Evolutionary conservation across 352 stramenopile species (phyloP), one percentile per base, ranked within the genome.

Genomic region (Phytophthora cactorum): DNA sequence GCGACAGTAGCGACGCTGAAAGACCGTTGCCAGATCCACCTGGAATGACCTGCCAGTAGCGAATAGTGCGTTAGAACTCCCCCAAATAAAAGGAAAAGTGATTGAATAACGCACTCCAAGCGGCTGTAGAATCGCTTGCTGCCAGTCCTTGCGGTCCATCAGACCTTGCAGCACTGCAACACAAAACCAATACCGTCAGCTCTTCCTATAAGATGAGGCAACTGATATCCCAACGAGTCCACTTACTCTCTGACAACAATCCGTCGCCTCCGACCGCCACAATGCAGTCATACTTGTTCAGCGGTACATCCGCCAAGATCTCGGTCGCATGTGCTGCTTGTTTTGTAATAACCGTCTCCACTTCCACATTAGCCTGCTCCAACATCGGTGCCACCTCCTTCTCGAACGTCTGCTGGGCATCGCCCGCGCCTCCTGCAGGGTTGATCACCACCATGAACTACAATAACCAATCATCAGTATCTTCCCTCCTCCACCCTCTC

Each of bases 391-490:
- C 67, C 27, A 91, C 84, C 14, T 74, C n/a, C 17, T 72, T 58
- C 55, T 87, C 62, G 66, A 77, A 92, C 38, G 75, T 82, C 14
- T 84, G 62, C 49, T 82, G 71, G 10, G 82, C 85, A 8, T 75
- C 77, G 22, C 85, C 84, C 2, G 74, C 54, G 9, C 86, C 86
- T 47, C 85, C 81, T 46, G 81, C 77, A 5, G 87, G 85, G 54
- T 92, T 93, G 38, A 95, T 77, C 46, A 92, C 70, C 39, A 92
- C 78, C 34, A 90, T 56, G 63, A 86, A 92, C 74, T 82, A 36
- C 51, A 79, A 59, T 74, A 59, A 50, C 28, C 15, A 52, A 4
- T 12, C 50, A 10, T 63, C 7, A 63, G 43, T 15, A 57, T 3
- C 11, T 6, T 22, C 11, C 15, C 3, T 41, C 56, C 11, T 25